Evolutionary conservation across 495 filamentous ascomycete species (phyloP).

Genomic region (Neurospora hispaniola): DNA sequence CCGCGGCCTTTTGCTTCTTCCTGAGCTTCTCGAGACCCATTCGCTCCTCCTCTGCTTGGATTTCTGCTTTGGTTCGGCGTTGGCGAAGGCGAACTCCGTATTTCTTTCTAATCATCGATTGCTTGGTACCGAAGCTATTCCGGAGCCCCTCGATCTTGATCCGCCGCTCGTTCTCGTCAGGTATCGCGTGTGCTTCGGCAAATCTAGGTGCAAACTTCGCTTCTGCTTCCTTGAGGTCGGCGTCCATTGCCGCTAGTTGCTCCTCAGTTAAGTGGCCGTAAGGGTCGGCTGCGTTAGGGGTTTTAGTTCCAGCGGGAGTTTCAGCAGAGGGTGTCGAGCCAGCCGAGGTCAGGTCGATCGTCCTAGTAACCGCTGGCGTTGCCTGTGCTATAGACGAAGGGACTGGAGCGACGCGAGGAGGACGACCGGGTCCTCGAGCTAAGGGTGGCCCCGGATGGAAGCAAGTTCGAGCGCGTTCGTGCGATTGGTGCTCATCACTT

Average conservation of each 20-base stretch:
- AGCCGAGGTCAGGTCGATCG: neutral
- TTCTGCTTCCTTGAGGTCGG: conserved; percentile 31
- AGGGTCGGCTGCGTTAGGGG: conserved; percentile 20
- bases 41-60: conserved; percentile 29
- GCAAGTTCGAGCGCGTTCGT: neutral
- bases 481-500: conserved; percentile 17
- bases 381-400: neutral
- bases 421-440: conserved; percentile 11
- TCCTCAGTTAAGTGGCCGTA: conserved; percentile 28
- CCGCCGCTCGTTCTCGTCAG: conserved; percentile 23
- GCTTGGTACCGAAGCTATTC: conserved; percentile 37
- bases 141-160: conserved; percentile 30
- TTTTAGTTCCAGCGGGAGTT: conserved; percentile 2
- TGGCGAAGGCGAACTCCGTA: conserved; percentile 38
- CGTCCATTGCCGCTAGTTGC: conserved; percentile 15
- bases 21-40: conserved; percentile 17
- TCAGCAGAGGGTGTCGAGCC: neutral
- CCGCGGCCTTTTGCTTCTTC: neutral
- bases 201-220: conserved; percentile 26
- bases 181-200: conserved; percentile 25
- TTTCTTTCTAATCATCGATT: conserved; percentile 38
- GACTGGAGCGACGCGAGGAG: conserved; percentile 1
- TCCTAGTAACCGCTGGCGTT: neutral
- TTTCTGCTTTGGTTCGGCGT: conserved; percentile 32
- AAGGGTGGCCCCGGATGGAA: neutral